phyloP scores from a whole-genome alignment of 345 rosid species.

The Litchi chinensis region DNA sequence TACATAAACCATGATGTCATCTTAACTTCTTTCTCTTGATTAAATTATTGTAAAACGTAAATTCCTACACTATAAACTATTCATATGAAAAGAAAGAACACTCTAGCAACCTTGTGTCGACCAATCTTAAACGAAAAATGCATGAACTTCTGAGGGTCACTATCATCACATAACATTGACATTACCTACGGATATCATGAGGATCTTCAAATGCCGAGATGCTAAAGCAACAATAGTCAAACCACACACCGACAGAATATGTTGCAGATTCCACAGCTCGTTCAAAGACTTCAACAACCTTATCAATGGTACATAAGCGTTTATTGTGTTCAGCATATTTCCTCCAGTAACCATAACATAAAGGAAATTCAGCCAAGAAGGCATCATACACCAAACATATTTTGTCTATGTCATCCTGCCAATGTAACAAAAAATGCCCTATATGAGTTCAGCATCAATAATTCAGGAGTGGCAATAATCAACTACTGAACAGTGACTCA shows the following conservation, averaged over 20 bases:
- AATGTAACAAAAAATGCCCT: constrained; percentile 1
- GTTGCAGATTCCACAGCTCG: constrained; percentile 69
- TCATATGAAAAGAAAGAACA: background rate
- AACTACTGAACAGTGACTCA: background rate
- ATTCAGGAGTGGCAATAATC: background rate
- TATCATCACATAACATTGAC: background rate
- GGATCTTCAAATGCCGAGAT: constrained; percentile 65
- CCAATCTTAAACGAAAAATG: background rate
- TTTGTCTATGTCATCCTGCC: constrained; percentile 70
- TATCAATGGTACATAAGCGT: constrained; percentile 51
- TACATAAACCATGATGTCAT: background rate
- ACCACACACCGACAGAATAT: constrained; percentile 76
- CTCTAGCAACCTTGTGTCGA: background rate
- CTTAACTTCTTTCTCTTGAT: background rate
- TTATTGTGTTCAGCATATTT: constrained; percentile 69
- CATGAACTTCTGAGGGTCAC: background rate
- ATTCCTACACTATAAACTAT: too few species aligned
- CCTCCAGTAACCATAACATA: constrained; percentile 92
- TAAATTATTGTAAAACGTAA: too few species aligned
- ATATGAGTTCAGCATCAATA: background rate
- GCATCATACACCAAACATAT: constrained; percentile 68
- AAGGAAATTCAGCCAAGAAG: constrained; percentile 76
- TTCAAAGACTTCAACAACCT: constrained; percentile 74
- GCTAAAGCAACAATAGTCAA: constrained; percentile 67
- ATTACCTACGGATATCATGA: constrained; percentile 72